Evolutionary conservation across 495 filamentous ascomycete genomes (phyloP).

Genomic region (Polyplosphaeria fusca): DNA sequence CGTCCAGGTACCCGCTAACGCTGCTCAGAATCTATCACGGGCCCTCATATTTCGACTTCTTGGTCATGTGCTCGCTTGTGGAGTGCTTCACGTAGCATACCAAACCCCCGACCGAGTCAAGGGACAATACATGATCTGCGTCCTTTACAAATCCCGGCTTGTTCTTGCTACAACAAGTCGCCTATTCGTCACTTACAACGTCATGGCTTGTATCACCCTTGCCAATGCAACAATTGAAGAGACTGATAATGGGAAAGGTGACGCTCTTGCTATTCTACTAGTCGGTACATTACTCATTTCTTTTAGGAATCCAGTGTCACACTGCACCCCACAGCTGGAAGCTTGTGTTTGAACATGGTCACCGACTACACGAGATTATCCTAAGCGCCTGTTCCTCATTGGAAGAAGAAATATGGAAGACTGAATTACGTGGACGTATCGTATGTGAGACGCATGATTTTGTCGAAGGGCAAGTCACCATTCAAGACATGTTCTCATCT

Average conservation of each 20-base stretch:
- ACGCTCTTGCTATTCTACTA: constrained; percentile 10
- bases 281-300: constrained; percentile 12
- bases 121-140: constrained; percentile 81
- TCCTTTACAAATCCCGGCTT: constrained; percentile 80
- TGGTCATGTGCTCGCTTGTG: constrained; percentile 80
- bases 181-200: constrained; percentile 59
- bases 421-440: constrained; percentile 47
- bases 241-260: constrained; percentile 79
- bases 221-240: constrained; percentile 70
- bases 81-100: constrained; percentile 82
- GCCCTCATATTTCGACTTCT: constrained; percentile 60
- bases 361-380: constrained; percentile 78
- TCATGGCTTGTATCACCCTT: constrained; percentile 72
- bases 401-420: constrained; percentile 78
- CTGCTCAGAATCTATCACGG: constrained; percentile 31
- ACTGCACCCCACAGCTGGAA: constrained; percentile 90
- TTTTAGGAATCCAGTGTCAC: constrained; percentile 75
- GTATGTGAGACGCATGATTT: constrained; percentile 42
- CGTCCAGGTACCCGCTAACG: not conserved
- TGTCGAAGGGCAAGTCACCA: constrained; percentile 46
- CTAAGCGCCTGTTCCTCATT: constrained; percentile 80
- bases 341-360: constrained; percentile 73
- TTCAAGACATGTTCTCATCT: constrained; percentile 55
- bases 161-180: constrained; percentile 68
- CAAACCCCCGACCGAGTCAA: constrained; percentile 60